Evolutionary conservation across 306 rosid species (phyloP), one percentile per base, ranked within the genome.

Genomic region (Cucurbita pepo): DNA sequence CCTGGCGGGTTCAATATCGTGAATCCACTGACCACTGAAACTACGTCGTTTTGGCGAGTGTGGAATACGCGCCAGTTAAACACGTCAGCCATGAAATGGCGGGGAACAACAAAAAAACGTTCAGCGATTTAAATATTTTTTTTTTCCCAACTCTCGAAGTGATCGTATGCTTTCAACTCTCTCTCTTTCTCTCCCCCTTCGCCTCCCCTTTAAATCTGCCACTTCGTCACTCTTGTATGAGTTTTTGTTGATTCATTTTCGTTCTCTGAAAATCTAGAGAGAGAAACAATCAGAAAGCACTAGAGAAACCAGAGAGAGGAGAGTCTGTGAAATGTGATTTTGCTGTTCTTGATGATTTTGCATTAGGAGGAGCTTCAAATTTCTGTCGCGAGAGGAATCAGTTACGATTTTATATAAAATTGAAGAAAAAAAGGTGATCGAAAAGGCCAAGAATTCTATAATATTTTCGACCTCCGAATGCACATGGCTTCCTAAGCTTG

Each of bases 401-500:
- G 19, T 38, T 47, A 63, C 8, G 51, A 37, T 55, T 63, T 63
- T 73, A 72, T 54, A 48, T 36, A 75, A 43, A 70, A 38, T 40
- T 57, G 8, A 6, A 62, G 30, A 36, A 69, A 69, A 69, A 69
- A 69, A 69, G 74, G 59, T 69, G n/a, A 69, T 55, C 44, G 65
- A 74, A 62, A 78, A 37, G 75, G 71, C 81, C 59, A 72, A 65
- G 82, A 84, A 78, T 87, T 86, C 83, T 87, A 81, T 89, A 85
- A 82, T 77, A 82, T 85, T 78, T 86, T 86, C 85, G 80, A 88
- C 90, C 97, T 95, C 93, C 82, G 56, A 77, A 86, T 85, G 90
- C 97, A 89, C 99, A 89, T 95, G 97, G 92, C 87, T 85, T 86
- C 92, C 88, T 86, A 86, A 86, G 85, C 81, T 85, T 82, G 91